Base-by-base conservation (phyloP, 1,284 basidiomycete genomes). In the Leccinum pallidistipes region DNA sequence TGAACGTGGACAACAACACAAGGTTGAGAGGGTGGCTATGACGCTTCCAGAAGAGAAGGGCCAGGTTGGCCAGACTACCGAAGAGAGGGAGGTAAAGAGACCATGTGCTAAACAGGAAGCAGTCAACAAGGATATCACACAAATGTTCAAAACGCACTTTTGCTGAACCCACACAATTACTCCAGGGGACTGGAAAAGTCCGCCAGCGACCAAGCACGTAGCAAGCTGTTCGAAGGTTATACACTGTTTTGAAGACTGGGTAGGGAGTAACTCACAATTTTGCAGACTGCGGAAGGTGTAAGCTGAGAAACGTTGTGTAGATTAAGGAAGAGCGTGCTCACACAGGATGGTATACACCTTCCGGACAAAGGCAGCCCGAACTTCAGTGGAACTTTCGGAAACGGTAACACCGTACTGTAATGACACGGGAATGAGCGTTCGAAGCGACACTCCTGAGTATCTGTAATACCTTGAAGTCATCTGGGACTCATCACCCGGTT, bases 21-120 rank as follows among this genome's bases (percentile, higher is more conserved):
- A 95, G 81, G 77, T 97, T 97, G 74, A 84, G 78, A 14, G 94
- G 93, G 72, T 92, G 87, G 71, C 83, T 86, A 77, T 94, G 92
- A 63, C 94, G 88, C 76, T 95, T 94, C 90, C 90, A 94, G 79
- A 86, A 95, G 14, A 94, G 80, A 51, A 92, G 76, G 4, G 87
- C 87, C 51, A 95, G 84, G 64, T 88, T 88, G 69, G 92, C 74
- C 47, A 95, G 75, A 18, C 90, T 88, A 31, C 86, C 89, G 65
- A 94, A 82, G 29, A 93, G 78, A 18, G 91, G 86, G 18, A 92
- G 75, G 70, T 90, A 91, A 76, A 92, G 85, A 2, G 88, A 73
- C 91, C 91, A 92, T 29, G 78, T 71, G 70, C 91, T 91, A 57
- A 62, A 62, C 55, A 52, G 51, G 31, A 71, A 77, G 58, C 63